Evolutionary conservation across 768 basidiomycete species (phyloP).

Genomic region (Stropharia rugosoannulata): DNA sequence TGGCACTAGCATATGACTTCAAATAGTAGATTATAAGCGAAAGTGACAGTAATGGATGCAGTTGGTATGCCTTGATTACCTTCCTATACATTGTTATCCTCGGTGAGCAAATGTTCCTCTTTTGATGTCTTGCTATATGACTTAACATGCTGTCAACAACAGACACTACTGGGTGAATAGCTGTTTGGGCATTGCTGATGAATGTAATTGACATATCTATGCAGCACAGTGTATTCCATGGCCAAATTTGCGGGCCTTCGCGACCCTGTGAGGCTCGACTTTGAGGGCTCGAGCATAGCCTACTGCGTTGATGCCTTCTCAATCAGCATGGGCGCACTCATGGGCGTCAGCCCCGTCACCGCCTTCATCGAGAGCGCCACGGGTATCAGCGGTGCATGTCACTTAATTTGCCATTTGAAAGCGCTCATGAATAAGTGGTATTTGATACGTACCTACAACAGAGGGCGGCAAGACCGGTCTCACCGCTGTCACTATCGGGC

Average conservation of each 20-base stretch:
- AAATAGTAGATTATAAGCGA: slow-evolving; percentile 3
- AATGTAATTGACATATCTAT: slow-evolving; percentile 19
- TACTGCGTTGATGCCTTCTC: slow-evolving; percentile 83
- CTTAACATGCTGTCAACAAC: slow-evolving; percentile 3
- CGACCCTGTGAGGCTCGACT: slow-evolving; percentile 81
- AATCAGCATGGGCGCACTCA: slow-evolving; percentile 77
- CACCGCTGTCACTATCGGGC: slow-evolving; percentile 68
- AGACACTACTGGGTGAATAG: slow-evolving; percentile 49
- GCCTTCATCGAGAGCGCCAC: slow-evolving; percentile 84
- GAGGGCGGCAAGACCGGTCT: slow-evolving; percentile 91
- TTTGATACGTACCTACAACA: slow-evolving; percentile 13
- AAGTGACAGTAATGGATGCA: slow-evolving; percentile 55
- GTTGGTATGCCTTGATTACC: slow-evolving; percentile 87
- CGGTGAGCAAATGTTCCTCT: slow-evolving; percentile 37
- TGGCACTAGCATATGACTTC: background rate
- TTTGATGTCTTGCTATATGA: background rate
- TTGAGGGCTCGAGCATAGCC: slow-evolving; percentile 79
- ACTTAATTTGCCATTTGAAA: background rate
- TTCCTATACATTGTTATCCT: slow-evolving; percentile 90
- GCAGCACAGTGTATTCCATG: slow-evolving; percentile 86
- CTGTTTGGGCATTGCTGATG: background rate
- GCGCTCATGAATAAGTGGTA: background rate
- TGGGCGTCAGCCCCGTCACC: slow-evolving; percentile 81
- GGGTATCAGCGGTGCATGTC: slow-evolving; percentile 62
- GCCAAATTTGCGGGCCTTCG: slow-evolving; percentile 89